Base-by-base conservation (phyloP, 2,329 filamentous ascomycete species). In the Mycosphaerella sp. region DNA sequence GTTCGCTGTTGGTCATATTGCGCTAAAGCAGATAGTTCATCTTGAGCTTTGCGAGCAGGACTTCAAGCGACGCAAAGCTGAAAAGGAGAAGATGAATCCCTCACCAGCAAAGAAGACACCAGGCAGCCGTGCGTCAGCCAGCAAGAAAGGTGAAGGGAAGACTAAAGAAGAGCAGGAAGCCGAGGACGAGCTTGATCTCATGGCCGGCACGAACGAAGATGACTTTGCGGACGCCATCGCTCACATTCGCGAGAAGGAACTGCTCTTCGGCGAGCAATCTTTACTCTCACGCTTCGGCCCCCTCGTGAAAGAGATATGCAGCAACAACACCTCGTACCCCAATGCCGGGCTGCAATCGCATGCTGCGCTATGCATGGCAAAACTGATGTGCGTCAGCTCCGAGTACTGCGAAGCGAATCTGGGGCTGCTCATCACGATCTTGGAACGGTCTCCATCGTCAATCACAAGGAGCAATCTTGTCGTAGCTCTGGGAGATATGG, bases 1-100 rank as follows among this genome's bases (percentile, higher is more conserved):
- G 0, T 97, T 97, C 68, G 86, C 95, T 36, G 92, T 97, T 31
- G 93, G 93, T 0, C 93, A 98, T 67, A 87, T 97, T 45, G 93
- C 93, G 11, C 93, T 98, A 68, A 98, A 98, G 74, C 95, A 98
- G 69, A 98, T 98, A 63, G 95, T 98, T 0, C 93, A 98, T 69
- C 81, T 98, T 9, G 93, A 98, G 66, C 79, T 97, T n/a, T 95
- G 91, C 69, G 93, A 98, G 68, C 83, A 93, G 47, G 93, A 98
- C 71, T 98, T 98, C 73, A 98, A 98, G 76, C 87, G 92, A 51
- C 82, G 92, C 61, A 98, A 98, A 76, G 86, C 88, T 40, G 89
- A 93, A 56, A 89, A 90, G 63, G 88, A 93, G 67, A 91, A 89
- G 75, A 78, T 75, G 55, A 64, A 66, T 21, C 56, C 63, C 51